Base-by-base conservation (phyloP, 176 grass and related monocot genomes). In the Avena atlantica region DNA sequence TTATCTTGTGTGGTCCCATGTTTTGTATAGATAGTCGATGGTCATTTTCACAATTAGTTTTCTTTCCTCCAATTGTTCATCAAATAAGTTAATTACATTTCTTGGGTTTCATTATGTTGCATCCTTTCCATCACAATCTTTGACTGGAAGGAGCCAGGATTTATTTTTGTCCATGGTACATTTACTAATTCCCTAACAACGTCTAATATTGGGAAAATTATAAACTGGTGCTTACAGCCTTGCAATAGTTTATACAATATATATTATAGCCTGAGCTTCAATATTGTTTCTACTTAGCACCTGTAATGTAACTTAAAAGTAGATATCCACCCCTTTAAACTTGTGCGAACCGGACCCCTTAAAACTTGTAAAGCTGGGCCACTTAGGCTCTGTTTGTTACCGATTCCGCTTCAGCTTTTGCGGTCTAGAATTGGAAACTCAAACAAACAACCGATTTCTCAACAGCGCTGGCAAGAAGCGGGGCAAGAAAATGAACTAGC, bases 261-360 rank as follows among this genome's bases (percentile, higher is more conserved):
- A n/a, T 78, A 59, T 79, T 12, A 23, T 19, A 34, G 9, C 19
- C 6, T 60, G 55, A 61, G 61, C 44, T 79, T 79, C 23, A 53
- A 59, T 45, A 62, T 45, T 58, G 2, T 5, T 13, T 63, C 6
- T 80, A 47, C 76, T 79, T 79, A 79, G 20, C 78, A 80, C 4
- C 78, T 29, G 27, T 29, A 29, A 29, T 1, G 12, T 13, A 62
- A 25, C 78, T 62, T 44, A 47, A 79, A 79, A 47, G n/a, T 25
- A 80, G 58, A 80, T 64, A 80, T 80, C 57, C 59, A 64, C 31
- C 78, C 40, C 78, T 25, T 80, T 48, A 80, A 80, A 64, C 78
- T 48, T 80, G n/a, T 64, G 25, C 63, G 31, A 29, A 65, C 24
- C 0, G 16, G 29, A 58, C 23, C 52, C 17, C 75, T 20, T 78